Conservation (phyloP, 805 yeast genomes). For the Suhomyces pyralidae region DNA sequence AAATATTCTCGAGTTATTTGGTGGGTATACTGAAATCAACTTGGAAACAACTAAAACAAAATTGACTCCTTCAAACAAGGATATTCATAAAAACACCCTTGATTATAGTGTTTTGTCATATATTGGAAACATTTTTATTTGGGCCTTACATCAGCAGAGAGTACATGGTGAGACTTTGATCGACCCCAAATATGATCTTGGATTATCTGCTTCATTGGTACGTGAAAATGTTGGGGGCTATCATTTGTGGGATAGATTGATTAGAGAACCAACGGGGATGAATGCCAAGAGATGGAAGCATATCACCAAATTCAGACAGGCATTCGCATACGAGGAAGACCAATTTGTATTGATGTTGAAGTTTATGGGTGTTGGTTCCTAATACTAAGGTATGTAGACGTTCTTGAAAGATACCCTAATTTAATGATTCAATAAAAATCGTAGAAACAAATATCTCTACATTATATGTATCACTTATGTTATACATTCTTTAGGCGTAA, state of each 20-base stretch:
- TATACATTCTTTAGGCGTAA: not conserved
- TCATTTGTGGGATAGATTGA: conserved; percentile 40
- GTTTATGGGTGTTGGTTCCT: conserved; percentile 28
- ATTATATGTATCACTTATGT: not conserved
- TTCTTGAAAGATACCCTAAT: not conserved
- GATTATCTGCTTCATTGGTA: conserved; percentile 14
- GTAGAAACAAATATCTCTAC: not conserved
- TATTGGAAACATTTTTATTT: conserved; percentile 37
- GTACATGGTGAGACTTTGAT: conserved; percentile 9
- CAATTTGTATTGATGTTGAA: conserved; percentile 37
- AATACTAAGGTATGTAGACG: not conserved
- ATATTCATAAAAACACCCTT: conserved; percentile 32
- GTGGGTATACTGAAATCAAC: conserved; percentile 29
- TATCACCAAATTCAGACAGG: conserved; percentile 33
- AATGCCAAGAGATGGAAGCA: conserved; percentile 44
- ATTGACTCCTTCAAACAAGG: conserved; percentile 32
- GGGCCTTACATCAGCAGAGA: conserved; percentile 31
- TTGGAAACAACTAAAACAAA: conserved; percentile 31
- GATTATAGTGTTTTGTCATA: conserved; percentile 38
- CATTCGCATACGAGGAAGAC: conserved; percentile 37
- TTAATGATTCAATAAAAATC: not conserved
- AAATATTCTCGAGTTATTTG: conserved; percentile 26
- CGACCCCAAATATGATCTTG: conserved; percentile 18
- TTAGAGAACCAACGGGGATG: conserved; percentile 28
- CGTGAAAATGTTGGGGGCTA: conserved; percentile 33